These are phyloP conservation scores for Elongisporangium prolatum DNA, from an alignment of 352 stramenopile genomes.

Conservation along the genomic window DNA sequence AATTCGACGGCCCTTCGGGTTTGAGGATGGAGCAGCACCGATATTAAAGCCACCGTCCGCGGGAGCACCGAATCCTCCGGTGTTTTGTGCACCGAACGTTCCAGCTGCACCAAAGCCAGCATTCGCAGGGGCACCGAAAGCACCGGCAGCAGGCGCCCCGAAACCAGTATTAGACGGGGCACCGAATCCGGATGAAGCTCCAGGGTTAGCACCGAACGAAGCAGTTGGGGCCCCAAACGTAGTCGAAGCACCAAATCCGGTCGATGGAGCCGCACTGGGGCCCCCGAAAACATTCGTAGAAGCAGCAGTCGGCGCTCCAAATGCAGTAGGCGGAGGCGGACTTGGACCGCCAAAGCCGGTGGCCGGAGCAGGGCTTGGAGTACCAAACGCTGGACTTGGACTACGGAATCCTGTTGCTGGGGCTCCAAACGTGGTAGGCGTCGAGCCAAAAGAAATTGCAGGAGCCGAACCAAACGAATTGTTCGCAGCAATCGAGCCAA, in stretches of 20 bases:
- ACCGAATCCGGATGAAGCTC: conserved; percentile 14
- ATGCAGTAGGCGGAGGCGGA: conserved; percentile 13
- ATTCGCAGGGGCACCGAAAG: conserved; percentile 15
- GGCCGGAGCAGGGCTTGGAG: background rate
- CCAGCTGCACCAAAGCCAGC: conserved; percentile 15
- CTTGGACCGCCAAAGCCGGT: conserved; percentile 14
- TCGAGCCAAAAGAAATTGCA: conserved; percentile 16
- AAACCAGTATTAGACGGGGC: conserved; percentile 23
- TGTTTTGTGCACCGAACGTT: conserved; percentile 28
- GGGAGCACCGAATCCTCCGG: conserved; percentile 19
- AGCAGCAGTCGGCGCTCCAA: conserved; percentile 16
- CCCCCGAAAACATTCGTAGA: conserved; percentile 12
- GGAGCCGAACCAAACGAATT: conserved; percentile 17
- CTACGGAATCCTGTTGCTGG: conserved; percentile 24
- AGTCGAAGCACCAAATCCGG: conserved; percentile 16
- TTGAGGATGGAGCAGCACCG: conserved; percentile 40
- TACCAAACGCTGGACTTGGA: conserved; percentile 13
- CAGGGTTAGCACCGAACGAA: conserved; percentile 6
- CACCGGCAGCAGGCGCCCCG: conserved; percentile 15
- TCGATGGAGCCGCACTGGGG: background rate
- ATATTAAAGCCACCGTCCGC: conserved; percentile 62
- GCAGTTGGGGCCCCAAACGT: conserved; percentile 12
- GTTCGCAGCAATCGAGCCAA: conserved; percentile 7
- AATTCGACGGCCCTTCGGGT: conserved; percentile 55
- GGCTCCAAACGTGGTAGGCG: conserved; percentile 10